phyloP scores from a whole-genome alignment of 2,329 filamentous ascomycete genomes.

The Aspergillus persii region DNA sequence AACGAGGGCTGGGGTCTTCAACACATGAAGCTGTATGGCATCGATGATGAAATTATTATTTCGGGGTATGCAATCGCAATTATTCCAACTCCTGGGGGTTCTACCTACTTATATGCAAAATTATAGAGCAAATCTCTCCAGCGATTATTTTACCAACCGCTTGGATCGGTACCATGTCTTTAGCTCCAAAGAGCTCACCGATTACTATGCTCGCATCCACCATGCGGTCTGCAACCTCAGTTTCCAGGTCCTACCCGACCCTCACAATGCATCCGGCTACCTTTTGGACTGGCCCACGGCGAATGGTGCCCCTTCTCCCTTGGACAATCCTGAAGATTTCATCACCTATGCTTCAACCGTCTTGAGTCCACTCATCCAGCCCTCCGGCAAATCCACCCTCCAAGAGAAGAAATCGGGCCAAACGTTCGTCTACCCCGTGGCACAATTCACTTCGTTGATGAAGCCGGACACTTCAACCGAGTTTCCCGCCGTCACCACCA shows the following conservation, averaged over 20 bases:
- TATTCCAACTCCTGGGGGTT: not conserved
- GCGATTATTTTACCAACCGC: slow-evolving; percentile 93
- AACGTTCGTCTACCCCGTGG: slow-evolving; percentile 80
- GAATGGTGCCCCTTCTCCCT: slow-evolving; percentile 73
- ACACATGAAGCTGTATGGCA: slow-evolving; percentile 97
- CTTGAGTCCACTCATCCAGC: slow-evolving; percentile 65
- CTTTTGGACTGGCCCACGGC: slow-evolving; percentile 68
- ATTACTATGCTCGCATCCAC: slow-evolving; percentile 80
- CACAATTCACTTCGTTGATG: slow-evolving; percentile 84
- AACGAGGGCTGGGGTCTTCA: slow-evolving; percentile 98
- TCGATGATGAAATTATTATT: slow-evolving; percentile 93
- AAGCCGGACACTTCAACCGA: slow-evolving; percentile 81
- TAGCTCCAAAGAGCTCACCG: slow-evolving; percentile 71
- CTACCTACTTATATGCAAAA: slow-evolving; percentile 12
- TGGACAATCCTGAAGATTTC: slow-evolving; percentile 68
- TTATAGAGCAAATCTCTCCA: slow-evolving; percentile 75
- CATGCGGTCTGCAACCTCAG: slow-evolving; percentile 74
- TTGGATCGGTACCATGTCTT: slow-evolving; percentile 95
- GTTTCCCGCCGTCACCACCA: slow-evolving; percentile 72
- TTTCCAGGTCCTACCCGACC: slow-evolving; percentile 68
- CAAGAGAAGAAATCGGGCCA: slow-evolving; percentile 46
- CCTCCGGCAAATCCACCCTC: slow-evolving; percentile 34
- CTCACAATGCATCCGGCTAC: slow-evolving; percentile 47
- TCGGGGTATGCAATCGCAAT: slow-evolving; percentile 64
- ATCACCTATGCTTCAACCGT: slow-evolving; percentile 65